Base-by-base conservation (phyloP, 345 rosid genomes). In the Rhodamnia argentea region DNA sequence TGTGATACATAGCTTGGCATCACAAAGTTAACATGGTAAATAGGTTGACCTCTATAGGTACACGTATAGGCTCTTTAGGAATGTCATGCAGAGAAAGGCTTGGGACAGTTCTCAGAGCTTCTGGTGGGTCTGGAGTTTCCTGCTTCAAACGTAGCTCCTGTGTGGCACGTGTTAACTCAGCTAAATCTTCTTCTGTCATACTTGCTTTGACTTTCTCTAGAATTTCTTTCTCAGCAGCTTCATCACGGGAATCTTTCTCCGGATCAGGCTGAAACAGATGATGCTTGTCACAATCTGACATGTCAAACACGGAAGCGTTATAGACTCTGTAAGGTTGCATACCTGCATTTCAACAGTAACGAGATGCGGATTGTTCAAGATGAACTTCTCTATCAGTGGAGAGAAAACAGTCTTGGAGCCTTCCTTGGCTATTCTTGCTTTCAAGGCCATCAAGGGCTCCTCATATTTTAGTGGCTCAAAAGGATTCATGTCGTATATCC, bases 401-500 rank as follows among this genome's bases (percentile, higher is more conserved):
- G 98, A 96, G 89, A 97, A 97, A 88, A 95, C 98, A 88, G 99
- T 98, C 91, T 94, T 96, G 84, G 98, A 90, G 86, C 99, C 98
- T 84, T 96, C 94, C 91, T 93, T 89, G 53, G 96, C 93, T 90
- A 96, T 95, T 94, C 95, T 93, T 40, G 95, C 89, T 92, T 97
- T 97, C 83, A 96, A 89, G 83, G 88, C 93, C 91, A 84, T 89
- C 91, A 96, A 90, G 23, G 99, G 99, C 88, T 95, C 91, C 90
- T 95, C 95, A 86, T 96, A 97, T 88, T 94, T 97, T 83, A 97
- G 90, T 75, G 99, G 99, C 90, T 94, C 96, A 90, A 97, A 95
- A 86, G 99, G 99, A 93, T 96, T 92, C 98, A 93, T 91, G 89
- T 96, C 99, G 91, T 97, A 97, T 91, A 97, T 97, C 99, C 99